Conservation (phyloP, 768 basidiomycete species). For the Lentinula sp. region DNA sequence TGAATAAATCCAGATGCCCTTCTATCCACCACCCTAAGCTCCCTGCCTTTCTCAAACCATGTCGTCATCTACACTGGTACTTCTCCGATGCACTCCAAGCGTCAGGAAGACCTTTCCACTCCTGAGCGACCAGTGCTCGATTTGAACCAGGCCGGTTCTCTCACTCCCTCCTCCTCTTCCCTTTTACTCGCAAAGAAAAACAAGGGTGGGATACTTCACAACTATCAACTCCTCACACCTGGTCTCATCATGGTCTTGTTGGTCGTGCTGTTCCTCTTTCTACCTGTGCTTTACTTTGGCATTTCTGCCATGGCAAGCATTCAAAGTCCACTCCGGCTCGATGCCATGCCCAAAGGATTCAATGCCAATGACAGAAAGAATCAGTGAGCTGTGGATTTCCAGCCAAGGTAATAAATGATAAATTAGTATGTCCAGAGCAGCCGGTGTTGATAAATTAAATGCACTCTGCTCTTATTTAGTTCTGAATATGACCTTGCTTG, state of each 20-base stretch:
- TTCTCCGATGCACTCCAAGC: slow-evolving; percentile 31
- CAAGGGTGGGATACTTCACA: slow-evolving; percentile 58
- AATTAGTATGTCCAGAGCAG: no score
- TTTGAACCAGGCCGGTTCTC: slow-evolving; percentile 13
- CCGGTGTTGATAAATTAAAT: no score
- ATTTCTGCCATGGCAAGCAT: slow-evolving; percentile 67
- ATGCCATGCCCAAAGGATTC: slow-evolving; percentile 60
- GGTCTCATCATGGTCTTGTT: slow-evolving; percentile 64
- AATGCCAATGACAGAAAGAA: slow-evolving; percentile 70
- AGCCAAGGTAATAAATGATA: no score
- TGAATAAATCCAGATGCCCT: slow-evolving; percentile 45
- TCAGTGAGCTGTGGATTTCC: slow-evolving; percentile 33
- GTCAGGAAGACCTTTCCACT: slow-evolving; percentile 20
- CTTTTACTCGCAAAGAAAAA: slow-evolving; percentile 6
- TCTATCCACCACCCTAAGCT: slow-evolving; percentile 30
- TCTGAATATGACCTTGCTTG: no score
- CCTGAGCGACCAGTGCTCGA: slow-evolving; percentile 5
- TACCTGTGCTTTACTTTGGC: slow-evolving; percentile 61
- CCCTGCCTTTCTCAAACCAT: slow-evolving; percentile 43
- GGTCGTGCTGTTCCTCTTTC: slow-evolving; percentile 56
- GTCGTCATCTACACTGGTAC: slow-evolving; percentile 65
- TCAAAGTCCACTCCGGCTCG: slow-evolving; percentile 57
- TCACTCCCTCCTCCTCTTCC: slow-evolving; percentile 15
- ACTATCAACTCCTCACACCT: slow-evolving; percentile 74
- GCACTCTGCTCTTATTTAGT: no score